Evolutionary conservation across 2,329 filamentous ascomycete species (phyloP).

Genomic region (Elsinoe batatas): DNA sequence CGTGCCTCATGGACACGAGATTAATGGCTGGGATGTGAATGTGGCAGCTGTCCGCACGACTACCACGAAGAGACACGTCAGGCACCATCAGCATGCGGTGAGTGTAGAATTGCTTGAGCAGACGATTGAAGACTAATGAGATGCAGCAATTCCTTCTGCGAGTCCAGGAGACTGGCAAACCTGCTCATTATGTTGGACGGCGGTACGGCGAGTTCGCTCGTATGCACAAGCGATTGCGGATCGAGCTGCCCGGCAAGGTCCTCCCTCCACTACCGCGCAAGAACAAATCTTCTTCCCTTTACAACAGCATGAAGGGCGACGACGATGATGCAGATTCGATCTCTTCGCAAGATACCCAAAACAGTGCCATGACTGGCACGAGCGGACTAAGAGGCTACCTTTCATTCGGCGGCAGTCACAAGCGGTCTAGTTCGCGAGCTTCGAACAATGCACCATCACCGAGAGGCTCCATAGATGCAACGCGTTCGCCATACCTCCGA

Average conservation of each 20-base stretch:
- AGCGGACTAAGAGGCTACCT: conserved; percentile 36
- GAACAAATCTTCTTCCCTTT: conserved; percentile 69
- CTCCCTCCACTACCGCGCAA: conserved; percentile 80
- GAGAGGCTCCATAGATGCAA: conserved; percentile 25
- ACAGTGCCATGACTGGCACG: conserved; percentile 14
- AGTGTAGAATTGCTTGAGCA: conserved; percentile 26
- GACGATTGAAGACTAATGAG: background rate
- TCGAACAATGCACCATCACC: conserved; percentile 21
- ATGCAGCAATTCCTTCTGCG: conserved; percentile 76
- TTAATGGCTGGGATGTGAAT: conserved; percentile 96
- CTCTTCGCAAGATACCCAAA: conserved; percentile 57
- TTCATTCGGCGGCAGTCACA: conserved; percentile 20
- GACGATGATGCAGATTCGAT: conserved; percentile 72
- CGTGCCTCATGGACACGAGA: conserved; percentile 78
- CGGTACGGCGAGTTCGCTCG: conserved; percentile 81
- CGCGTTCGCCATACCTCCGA: conserved; percentile 16
- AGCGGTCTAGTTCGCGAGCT: conserved; percentile 16
- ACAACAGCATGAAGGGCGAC: conserved; percentile 45
- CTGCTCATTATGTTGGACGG: conserved; percentile 70
- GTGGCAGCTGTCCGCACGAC: conserved; percentile 78
- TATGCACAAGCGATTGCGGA: conserved; percentile 67
- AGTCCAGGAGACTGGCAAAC: conserved; percentile 65
- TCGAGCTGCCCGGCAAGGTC: conserved; percentile 83
- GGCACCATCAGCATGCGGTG: conserved; percentile 85
- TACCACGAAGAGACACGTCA: conserved; percentile 72